Evolutionary conservation across 495 filamentous ascomycete species (phyloP).

Genomic region (Pseudevernia furfuracea): DNA sequence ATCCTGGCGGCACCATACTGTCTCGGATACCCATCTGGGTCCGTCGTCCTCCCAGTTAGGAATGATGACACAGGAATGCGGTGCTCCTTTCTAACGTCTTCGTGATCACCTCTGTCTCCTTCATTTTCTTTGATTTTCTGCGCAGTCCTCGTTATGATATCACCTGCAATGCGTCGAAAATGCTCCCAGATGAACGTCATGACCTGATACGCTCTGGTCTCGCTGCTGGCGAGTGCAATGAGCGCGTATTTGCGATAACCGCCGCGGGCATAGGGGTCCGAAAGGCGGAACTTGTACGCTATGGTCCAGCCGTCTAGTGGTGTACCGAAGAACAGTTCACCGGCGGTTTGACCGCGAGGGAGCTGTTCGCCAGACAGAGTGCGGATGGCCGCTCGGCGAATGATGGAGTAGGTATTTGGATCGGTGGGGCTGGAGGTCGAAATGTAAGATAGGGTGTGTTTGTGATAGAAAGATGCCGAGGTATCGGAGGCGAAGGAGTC

Average conservation of each 20-base stretch:
- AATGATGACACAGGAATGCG: constrained; percentile 54
- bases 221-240: constrained; percentile 65
- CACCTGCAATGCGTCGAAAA: constrained; percentile 68
- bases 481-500: constrained; percentile 34
- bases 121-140: constrained; percentile 6
- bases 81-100: constrained; percentile 1
- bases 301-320: constrained; percentile 77
- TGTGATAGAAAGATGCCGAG: constrained; percentile 52
- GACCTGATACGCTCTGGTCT: constrained; percentile 65
- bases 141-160: constrained; percentile 61
- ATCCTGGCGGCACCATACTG: constrained; percentile 42
- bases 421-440: constrained; percentile 73
- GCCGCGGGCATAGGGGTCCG: constrained; percentile 80
- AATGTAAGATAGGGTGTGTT: constrained; percentile 77
- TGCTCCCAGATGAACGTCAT: constrained; percentile 65
- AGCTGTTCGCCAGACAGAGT: constrained; percentile 80
- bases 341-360: constrained; percentile 64
- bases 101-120: background rate
- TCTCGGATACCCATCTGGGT: constrained; percentile 49
- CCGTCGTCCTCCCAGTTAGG: constrained; percentile 51
- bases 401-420: constrained; percentile 70
- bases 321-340: constrained; percentile 83
- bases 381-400: constrained; percentile 78
- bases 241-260: constrained; percentile 81
- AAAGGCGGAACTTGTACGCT: constrained; percentile 84